Evolutionary conservation across 768 basidiomycete genomes (phyloP), one percentile per base, ranked within the genome.

Genomic region (Scleroderma citrinum): DNA sequence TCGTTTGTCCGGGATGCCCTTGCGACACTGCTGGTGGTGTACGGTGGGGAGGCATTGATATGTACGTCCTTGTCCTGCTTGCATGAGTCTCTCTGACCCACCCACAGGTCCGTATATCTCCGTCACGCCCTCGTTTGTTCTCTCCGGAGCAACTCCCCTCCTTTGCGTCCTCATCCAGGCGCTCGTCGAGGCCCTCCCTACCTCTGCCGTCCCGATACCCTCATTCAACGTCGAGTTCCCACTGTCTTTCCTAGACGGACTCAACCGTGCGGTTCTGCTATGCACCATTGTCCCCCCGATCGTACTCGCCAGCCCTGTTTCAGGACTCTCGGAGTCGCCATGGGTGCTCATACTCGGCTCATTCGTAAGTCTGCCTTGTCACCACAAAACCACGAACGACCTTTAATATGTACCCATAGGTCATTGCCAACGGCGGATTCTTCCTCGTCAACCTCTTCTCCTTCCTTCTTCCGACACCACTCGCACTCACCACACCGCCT

Each of bases 381-480:
- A 40, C 37, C 34, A 36, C 14, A 39, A 32, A 24, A 32, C 40
- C 39, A 6, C 17, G 44, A 13, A 30, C 14, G 42, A 29, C 4
- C n/a, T n/a, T n/a, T n/a, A n/a, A n/a, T n/a, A n/a, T n/a, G n/a
- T n/a, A n/a, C n/a, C 26, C 26, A 29, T 54, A 89, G 87, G 58
- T 85, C 44, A 75, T 78, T 29, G 81, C 87, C 40, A 92, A 92
- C 63, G 82, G 77, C 3, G 90, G 90, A 5, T 90, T 89, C 73
- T 87, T 94, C 74, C 59, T 89, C 55, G 74, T 77, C 29, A 87
- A 85, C 69, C 70, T 85, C 41, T 78, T 85, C 69, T 85, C 83
- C 32, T 80, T 90, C 67, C 73, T 91, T 36, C 78, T 83, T 51
- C 87, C 91, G 0, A 81, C 82, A 5, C 71, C 84, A 0, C 72